Conservation (phyloP, 495 filamentous ascomycete species). For the Penicillium odoratum region DNA sequence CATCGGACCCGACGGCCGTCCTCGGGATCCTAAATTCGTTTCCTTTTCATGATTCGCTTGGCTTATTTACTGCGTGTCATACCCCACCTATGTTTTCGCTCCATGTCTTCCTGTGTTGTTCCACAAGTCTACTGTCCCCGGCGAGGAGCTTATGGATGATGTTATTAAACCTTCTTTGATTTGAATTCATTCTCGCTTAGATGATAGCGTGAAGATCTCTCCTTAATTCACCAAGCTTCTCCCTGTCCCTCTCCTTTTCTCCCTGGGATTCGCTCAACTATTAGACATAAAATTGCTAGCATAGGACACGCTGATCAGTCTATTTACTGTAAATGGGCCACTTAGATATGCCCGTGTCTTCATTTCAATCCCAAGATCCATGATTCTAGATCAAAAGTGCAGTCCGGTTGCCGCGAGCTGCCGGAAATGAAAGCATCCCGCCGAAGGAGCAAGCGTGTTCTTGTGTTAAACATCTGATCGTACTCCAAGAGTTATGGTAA, state of each 20-base stretch:
- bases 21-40: conserved; percentile 92
- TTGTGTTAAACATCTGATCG: neutral
- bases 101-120: neutral
- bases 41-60: conserved; percentile 67
- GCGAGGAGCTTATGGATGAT: neutral
- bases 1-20: conserved; percentile 84
- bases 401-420: neutral
- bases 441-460: neutral
- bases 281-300: neutral
- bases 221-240: conserved; percentile 1
- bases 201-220: neutral
- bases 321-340: neutral
- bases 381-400: neutral
- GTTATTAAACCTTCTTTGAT: neutral
- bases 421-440: neutral
- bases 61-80: neutral
- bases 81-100: neutral
- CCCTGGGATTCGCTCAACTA: neutral
- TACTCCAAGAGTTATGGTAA: neutral
- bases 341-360: neutral
- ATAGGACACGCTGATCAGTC: neutral
- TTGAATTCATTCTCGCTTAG: neutral
- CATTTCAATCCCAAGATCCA: neutral
- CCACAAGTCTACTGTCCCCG: neutral
- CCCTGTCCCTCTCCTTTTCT: conserved; percentile 4